A percentile compares a stretch with the other conserved stretches of the same genome.
Evolutionary conservation across 768 basidiomycete species (phyloP).

Genomic region (Pleurotus ostreatus): DNA sequence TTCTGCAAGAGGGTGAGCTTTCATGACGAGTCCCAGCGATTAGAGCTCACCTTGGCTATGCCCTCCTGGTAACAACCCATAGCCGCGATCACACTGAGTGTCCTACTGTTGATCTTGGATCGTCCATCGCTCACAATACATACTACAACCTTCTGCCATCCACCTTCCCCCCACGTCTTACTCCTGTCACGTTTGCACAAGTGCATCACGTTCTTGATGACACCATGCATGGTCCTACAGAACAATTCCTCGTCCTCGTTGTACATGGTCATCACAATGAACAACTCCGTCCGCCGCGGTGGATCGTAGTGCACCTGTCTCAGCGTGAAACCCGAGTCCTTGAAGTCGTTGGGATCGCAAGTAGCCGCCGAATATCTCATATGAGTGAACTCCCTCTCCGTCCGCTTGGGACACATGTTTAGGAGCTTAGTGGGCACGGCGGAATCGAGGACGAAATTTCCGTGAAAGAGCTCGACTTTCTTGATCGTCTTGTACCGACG

Average conservation of each 20-base stretch:
- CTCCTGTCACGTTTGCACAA: constrained; percentile 80
- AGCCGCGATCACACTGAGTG: constrained; percentile 82
- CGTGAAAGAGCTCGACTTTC: constrained; percentile 88
- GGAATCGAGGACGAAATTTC: constrained; percentile 90
- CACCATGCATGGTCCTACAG: constrained; percentile 90
- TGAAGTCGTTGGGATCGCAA: constrained; percentile 93
- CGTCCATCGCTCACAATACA: constrained; percentile 90
- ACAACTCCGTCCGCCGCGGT: constrained; percentile 85
- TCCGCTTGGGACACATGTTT: constrained; percentile 71
- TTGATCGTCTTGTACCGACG: constrained; percentile 92
- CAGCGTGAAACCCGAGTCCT: constrained; percentile 75
- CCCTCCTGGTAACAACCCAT: constrained; percentile 97
- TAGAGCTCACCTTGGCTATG: constrained; percentile 65
- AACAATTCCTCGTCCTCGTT: constrained; percentile 92
- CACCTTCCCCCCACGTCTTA: constrained; percentile 96
- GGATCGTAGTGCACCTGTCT: constrained; percentile 92
- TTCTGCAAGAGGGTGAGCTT: constrained; percentile 33
- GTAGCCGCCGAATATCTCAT: constrained; percentile 97
- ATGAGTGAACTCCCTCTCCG: constrained; percentile 88
- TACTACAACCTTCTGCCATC: constrained; percentile 98
- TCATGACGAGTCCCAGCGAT: neutral
- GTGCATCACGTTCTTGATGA: constrained; percentile 91
- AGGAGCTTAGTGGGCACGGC: constrained; percentile 90
- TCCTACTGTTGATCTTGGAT: constrained; percentile 78
- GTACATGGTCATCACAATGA: constrained; percentile 99